These are phyloP conservation scores for Lepiota venenata DNA, from an alignment of 768 basidiomycete genomes.

Conservation along the genomic window DNA sequence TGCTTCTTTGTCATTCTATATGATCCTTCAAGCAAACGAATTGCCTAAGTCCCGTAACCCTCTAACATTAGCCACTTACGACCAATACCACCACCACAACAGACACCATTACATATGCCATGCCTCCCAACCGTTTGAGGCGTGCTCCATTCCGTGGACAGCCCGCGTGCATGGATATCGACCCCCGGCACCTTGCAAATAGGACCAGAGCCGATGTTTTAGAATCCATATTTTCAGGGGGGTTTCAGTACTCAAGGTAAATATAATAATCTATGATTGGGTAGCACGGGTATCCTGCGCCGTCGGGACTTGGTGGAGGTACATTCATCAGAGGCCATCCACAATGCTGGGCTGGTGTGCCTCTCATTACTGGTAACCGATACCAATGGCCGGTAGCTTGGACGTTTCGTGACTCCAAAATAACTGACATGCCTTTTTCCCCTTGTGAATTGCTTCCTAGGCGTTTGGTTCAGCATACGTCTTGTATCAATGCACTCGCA, in stretches of 20 bases:
- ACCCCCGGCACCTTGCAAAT: background rate
- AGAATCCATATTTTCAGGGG: slow-evolving; percentile 19
- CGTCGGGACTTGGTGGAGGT: background rate
- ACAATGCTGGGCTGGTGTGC: too few species aligned
- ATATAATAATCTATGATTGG: background rate
- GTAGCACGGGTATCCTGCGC: background rate
- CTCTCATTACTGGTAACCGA: too few species aligned
- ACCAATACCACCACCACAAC: background rate
- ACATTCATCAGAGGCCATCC: too few species aligned
- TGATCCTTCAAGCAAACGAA: background rate
- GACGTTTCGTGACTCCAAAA: slow-evolving; percentile 8
- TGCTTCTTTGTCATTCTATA: background rate
- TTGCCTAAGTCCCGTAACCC: background rate
- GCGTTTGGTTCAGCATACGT: slow-evolving; percentile 43
- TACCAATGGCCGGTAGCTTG: slow-evolving; percentile 11
- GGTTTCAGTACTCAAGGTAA: slow-evolving; percentile 41
- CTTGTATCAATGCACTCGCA: slow-evolving; percentile 62
- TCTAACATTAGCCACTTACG: background rate
- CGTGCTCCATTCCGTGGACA: background rate
- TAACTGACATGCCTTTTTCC: background rate
- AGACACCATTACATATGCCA: background rate
- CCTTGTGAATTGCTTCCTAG: slow-evolving; percentile 17
- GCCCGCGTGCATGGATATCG: background rate
- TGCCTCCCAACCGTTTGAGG: background rate
- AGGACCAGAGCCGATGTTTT: slow-evolving; percentile 15